Percentiles rank a stretch among this genome's conserved stretches.
Conservation (phyloP, 2,329 filamentous ascomycete species). For the Lachnellula cervina region DNA sequence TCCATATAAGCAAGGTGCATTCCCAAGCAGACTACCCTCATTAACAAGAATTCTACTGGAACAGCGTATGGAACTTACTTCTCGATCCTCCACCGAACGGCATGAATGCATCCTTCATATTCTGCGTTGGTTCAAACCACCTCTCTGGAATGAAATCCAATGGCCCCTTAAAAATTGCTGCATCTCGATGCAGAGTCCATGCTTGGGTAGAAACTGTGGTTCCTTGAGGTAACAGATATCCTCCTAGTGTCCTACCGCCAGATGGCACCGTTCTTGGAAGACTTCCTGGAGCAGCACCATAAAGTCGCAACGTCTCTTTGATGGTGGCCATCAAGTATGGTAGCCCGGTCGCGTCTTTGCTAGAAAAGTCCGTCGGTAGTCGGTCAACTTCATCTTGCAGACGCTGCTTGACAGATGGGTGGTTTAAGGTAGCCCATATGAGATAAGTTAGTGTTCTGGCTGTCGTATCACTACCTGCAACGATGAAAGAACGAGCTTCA, state of each 20-base stretch:
- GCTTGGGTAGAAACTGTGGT: slow-evolving; percentile 33
- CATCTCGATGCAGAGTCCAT: slow-evolving; percentile 37
- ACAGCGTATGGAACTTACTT: slow-evolving; percentile 25
- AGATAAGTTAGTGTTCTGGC: slow-evolving; percentile 33
- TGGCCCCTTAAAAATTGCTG: slow-evolving; percentile 33
- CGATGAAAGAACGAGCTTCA: slow-evolving; percentile 24
- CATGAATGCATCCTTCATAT: slow-evolving; percentile 45
- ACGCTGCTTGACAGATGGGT: not conserved
- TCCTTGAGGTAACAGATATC: slow-evolving; percentile 32
- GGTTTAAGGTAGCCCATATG: slow-evolving; percentile 10
- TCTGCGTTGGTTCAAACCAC: slow-evolving; percentile 34
- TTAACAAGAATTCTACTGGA: not conserved
- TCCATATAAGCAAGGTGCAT: slow-evolving; percentile 54
- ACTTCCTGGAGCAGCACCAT: slow-evolving; percentile 30
- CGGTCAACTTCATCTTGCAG: slow-evolving; percentile 1
- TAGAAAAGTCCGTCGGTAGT: not conserved
- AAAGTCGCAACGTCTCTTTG: slow-evolving; percentile 34
- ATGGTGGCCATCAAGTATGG: slow-evolving; percentile 32
- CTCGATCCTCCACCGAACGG: slow-evolving; percentile 50
- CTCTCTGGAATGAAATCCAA: slow-evolving; percentile 34
- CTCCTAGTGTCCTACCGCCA: slow-evolving; percentile 28
- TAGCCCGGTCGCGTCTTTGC: slow-evolving; percentile 18
- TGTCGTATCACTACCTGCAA: slow-evolving; percentile 39
- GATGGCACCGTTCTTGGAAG: slow-evolving; percentile 29
- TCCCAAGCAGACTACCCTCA: slow-evolving; percentile 44